Base-by-base conservation (phyloP, 2,329 filamentous ascomycete species). In the Colletotrichum sp. region DNA sequence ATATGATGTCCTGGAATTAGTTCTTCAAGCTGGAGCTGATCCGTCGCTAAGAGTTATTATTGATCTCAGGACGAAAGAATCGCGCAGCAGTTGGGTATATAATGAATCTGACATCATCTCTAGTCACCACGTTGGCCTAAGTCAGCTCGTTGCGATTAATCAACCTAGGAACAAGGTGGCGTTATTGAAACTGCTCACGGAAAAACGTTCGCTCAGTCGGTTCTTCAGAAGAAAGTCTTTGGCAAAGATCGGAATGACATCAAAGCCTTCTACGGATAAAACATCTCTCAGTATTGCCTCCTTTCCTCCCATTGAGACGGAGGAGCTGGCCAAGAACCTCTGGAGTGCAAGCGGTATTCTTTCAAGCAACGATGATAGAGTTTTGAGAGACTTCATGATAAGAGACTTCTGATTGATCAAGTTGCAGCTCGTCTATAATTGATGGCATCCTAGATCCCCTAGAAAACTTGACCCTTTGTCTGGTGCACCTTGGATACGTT, bases 381-480 rank as follows among this genome's bases (percentile, higher is more conserved):
- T 43, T 43, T 1, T 43, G 18, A n/a, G 38, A 12, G 9, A 43
- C 9, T 6, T 43, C 6, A n/a, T 6, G 5, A 3, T 43, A 6
- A 43, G 38, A 1, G 38, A 43, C 0, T 43, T 6, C 18, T 48
- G 38, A 48, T n/a, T 43, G 1, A 43, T 1, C 0, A 43, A 4
- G 15, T 43, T n/a, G 38, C n/a, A 43, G 38, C n/a, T n/a, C n/a
- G n/a, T n/a, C n/a, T n/a, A n/a, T n/a, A n/a, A n/a, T n/a, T n/a
- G n/a, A n/a, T n/a, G n/a, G n/a, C n/a, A n/a, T n/a, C n/a, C n/a
- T 24, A 56, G 3, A 2, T 13, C 26, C 9, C 28, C 18, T 71
- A 77, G 18, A 76, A 77, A 13, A 75, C 60, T 13, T 75, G 56
- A 2, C 75, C 72, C 72, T 75, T 77, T 1, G 68, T 75, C 64